A percentile compares a stretch with the other conserved stretches of the same genome.
These are phyloP conservation scores for Litchi chinensis DNA, from an alignment of 345 rosid species.

Conservation along the genomic window DNA sequence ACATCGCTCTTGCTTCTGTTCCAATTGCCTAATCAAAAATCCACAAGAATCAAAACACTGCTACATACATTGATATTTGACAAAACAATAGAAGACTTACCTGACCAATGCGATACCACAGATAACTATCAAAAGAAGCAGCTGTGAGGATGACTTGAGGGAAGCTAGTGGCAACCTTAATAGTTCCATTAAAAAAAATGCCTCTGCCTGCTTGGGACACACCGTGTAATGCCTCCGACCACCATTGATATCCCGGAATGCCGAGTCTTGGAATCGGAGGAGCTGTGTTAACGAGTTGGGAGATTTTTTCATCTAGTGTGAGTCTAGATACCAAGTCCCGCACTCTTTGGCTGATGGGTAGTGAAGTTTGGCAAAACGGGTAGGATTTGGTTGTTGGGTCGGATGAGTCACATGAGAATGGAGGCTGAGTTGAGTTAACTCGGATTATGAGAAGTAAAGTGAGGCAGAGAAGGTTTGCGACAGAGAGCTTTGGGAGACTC, in stretches of 20 bases:
- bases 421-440: conserved; percentile 45
- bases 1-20: conserved; percentile 68
- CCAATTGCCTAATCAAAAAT: conserved; percentile 46
- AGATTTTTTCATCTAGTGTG: conserved; percentile 75
- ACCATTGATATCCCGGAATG: conserved; percentile 82
- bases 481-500: conserved; percentile 12
- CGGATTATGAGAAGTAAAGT: conserved; percentile 4
- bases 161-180: conserved; percentile 77
- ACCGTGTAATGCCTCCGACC: conserved; percentile 95
- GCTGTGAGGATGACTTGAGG: conserved; percentile 87
- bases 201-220: conserved; percentile 60
- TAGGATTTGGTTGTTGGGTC: conserved; percentile 49
- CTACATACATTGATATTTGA: no score
- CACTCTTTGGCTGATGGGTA: conserved; percentile 58
- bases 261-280: conserved; percentile 76
- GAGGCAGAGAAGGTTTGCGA: background rate
- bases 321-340: conserved; percentile 72
- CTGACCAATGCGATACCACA: conserved; percentile 90
- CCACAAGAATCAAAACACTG: no score
- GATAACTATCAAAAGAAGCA: conserved; percentile 68
- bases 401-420: conserved; percentile 58
- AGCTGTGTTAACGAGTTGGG: conserved; percentile 75
- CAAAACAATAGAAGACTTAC: conserved; percentile 23
- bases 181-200: conserved; percentile 53
- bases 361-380: conserved; percentile 55